These are phyloP conservation scores for Venturia effusa DNA, from an alignment of 2,329 filamentous ascomycete species.

Conservation along the genomic window DNA sequence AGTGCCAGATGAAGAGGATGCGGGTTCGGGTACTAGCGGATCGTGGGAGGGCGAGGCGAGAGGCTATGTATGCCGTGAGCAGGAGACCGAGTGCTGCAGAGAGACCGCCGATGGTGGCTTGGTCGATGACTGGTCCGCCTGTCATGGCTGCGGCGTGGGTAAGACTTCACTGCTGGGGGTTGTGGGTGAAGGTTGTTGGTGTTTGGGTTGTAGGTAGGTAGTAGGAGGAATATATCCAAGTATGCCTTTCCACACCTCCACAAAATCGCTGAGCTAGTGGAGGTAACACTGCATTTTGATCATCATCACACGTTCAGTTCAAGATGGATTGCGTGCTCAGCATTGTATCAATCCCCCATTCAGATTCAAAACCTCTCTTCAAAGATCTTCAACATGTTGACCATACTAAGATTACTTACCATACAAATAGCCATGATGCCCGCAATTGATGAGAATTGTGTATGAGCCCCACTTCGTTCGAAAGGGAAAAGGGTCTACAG, in stretches of 20 bases:
- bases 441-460: no score
- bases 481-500: no score
- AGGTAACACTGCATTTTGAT: no score
- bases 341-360: no score
- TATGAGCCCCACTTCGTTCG: no score
- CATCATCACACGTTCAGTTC: no score
- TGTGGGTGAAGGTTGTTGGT: background rate
- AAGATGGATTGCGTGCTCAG: no score
- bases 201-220: background rate
- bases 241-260: background rate
- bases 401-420: no score
- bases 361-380: no score
- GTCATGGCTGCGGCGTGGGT: background rate
- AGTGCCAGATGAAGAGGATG: slow-evolving; percentile 31
- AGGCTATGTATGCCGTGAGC: slow-evolving; percentile 39
- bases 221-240: background rate
- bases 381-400: no score
- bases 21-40: slow-evolving; percentile 49
- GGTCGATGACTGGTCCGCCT: slow-evolving; percentile 27
- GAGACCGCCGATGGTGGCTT: slow-evolving; percentile 44
- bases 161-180: background rate
- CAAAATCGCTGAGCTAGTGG: background rate
- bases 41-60: slow-evolving; percentile 40
- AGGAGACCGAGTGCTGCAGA: slow-evolving; percentile 44
- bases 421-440: no score